Evolutionary conservation across 371 early-diverging fungal genomes (phyloP).

Genomic region (Apophysomyces variabilis): DNA sequence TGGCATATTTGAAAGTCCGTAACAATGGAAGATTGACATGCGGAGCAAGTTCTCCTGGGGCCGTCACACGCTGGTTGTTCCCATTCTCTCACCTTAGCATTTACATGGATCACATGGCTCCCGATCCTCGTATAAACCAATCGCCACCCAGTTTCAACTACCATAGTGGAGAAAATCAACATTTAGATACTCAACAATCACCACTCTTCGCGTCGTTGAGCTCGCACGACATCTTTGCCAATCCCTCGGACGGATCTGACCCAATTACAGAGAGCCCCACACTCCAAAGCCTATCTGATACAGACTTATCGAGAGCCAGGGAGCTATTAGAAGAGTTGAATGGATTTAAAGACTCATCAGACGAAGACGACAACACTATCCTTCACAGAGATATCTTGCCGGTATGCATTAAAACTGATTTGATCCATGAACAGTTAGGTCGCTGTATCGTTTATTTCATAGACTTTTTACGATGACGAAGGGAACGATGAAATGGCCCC

Average conservation of each 20-base stretch:
- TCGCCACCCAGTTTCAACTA: too few species aligned
- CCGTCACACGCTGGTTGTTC: too few species aligned
- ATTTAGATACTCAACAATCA: background rate
- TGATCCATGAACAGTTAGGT: background rate
- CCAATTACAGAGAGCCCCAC: background rate
- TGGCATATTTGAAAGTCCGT: too few species aligned
- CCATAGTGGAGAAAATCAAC: too few species aligned
- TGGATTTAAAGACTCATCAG: background rate
- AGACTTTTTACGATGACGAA: too few species aligned
- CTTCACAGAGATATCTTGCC: background rate
- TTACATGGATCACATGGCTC: too few species aligned
- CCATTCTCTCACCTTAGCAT: too few species aligned
- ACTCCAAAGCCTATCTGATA: background rate
- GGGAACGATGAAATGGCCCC: too few species aligned
- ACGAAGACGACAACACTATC: background rate
- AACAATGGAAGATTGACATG: too few species aligned
- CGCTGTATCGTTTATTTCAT: background rate
- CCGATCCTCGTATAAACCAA: too few species aligned
- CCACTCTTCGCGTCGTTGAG: background rate
- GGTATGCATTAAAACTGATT: background rate
- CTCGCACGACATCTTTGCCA: background rate
- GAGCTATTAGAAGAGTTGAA: background rate
- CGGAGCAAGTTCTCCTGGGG: too few species aligned
- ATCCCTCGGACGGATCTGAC: background rate
- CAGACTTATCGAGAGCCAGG: background rate